phyloP scores from a whole-genome alignment of 2,329 filamentous ascomycete genomes.

The Cladophialophora psammophila region DNA sequence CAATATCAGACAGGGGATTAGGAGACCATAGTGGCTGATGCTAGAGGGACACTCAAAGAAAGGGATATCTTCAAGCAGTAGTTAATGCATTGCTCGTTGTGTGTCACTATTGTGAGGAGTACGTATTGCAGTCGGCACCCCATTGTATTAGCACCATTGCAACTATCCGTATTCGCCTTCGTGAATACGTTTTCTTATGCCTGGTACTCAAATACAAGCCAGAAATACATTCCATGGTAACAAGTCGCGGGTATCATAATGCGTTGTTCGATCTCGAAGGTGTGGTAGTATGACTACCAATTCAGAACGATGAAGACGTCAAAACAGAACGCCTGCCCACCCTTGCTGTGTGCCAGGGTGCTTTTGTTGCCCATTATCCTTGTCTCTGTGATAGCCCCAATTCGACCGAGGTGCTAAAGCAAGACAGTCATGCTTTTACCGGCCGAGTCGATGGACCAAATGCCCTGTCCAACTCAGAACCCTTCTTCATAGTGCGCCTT shows the following conservation, averaged over 20 bases:
- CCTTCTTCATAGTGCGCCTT: not conserved
- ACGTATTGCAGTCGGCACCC: conserved; percentile 2
- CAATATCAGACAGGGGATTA: not conserved
- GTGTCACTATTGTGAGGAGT: not conserved
- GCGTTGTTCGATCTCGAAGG: conserved; percentile 3
- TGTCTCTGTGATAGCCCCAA: not conserved
- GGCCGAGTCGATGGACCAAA: not conserved
- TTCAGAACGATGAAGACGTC: not conserved
- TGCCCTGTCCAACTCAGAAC: conserved; percentile 3
- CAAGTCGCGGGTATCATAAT: conserved; percentile 21
- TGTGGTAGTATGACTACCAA: not conserved
- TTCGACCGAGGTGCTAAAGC: not conserved
- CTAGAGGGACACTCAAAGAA: not conserved
- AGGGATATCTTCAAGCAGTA: conserved; percentile 4
- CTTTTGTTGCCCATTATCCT: conserved; percentile 1
- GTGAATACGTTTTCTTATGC: not conserved
- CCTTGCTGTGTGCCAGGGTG: not conserved
- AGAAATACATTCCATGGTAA: conserved; percentile 4
- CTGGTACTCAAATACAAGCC: not conserved
- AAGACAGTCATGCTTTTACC: not conserved
- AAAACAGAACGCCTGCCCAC: conserved; percentile 12
- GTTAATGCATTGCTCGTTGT: not conserved
- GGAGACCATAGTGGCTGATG: not conserved
- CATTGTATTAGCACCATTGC: not conserved
- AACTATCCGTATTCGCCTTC: not conserved